Evolutionary conservation across 202 grass and related monocot genomes (phyloP).

Genomic region (Alloteropsis angusta): DNA sequence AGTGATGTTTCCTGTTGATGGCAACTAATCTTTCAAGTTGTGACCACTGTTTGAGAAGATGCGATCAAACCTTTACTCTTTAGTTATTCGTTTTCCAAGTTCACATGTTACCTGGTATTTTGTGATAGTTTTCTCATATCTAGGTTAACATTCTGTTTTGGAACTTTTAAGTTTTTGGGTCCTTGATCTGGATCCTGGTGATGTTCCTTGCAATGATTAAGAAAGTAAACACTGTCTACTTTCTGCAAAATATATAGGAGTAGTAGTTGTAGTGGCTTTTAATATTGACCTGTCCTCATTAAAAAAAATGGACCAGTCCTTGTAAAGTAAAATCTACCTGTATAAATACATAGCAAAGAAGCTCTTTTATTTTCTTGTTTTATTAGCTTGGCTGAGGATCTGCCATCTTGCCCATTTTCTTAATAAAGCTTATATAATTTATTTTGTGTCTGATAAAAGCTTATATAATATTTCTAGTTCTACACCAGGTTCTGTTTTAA

Average conservation of each 20-base stretch:
- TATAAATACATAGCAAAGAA: neutral
- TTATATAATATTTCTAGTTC: neutral
- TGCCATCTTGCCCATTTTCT: conserved; percentile 11
- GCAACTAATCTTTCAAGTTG: neutral
- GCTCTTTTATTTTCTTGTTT: neutral
- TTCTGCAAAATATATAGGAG: neutral
- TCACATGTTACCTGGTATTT: neutral
- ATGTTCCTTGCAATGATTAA: neutral
- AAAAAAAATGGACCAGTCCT: neutral
- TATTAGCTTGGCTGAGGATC: neutral
- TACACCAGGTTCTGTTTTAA: conserved; percentile 9
- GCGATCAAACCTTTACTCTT: neutral
- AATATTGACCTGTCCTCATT: neutral
- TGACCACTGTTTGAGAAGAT: neutral
- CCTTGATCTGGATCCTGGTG: neutral
- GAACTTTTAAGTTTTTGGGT: neutral
- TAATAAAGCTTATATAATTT: neutral
- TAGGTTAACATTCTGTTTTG: neutral
- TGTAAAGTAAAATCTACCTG: neutral
- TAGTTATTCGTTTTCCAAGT: neutral
- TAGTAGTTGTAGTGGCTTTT: neutral
- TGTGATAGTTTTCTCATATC: neutral
- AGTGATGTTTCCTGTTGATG: conserved; percentile 24
- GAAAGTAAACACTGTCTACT: neutral
- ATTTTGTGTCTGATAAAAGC: neutral